These are phyloP conservation scores for Aspergillus tubingensis DNA, from an alignment of 2,329 filamentous ascomycete genomes.

Conservation along the genomic window DNA sequence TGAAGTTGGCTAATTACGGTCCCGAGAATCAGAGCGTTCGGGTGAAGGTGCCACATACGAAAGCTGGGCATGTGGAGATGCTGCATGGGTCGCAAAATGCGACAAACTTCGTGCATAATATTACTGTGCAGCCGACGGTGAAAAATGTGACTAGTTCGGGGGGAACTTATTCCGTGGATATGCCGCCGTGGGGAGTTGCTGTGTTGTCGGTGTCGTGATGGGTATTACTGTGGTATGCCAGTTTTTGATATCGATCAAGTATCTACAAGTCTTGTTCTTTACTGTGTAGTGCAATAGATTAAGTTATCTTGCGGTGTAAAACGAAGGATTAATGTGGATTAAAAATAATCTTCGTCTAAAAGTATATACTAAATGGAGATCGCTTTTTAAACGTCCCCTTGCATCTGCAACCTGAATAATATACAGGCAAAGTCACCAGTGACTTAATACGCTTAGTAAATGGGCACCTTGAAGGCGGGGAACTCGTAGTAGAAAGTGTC, in stretches of 20 bases:
- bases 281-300: too few species aligned
- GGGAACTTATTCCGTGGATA: constrained; percentile 25
- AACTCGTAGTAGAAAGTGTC: constrained; percentile 7
- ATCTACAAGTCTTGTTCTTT: too few species aligned
- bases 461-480: constrained; percentile 1
- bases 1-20: constrained; percentile 38
- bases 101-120: constrained; percentile 23
- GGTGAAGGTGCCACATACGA: constrained; percentile 28
- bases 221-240: too few species aligned
- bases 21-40: constrained; percentile 24
- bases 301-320: too few species aligned
- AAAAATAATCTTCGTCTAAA: neutral
- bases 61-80: constrained; percentile 25
- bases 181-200: constrained; percentile 30
- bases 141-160: constrained; percentile 13
- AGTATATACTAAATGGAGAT: too few species aligned
- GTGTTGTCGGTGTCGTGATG: constrained; percentile 23
- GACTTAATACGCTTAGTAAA: neutral
- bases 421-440: too few species aligned
- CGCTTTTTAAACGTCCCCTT: too few species aligned
- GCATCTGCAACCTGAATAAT: too few species aligned
- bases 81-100: constrained; percentile 24
- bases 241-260: too few species aligned
- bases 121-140: constrained; percentile 19
- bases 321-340: neutral